Conservation (phyloP, 2,329 filamentous ascomycete genomes). For the Daldinia eschscholtzii region DNA sequence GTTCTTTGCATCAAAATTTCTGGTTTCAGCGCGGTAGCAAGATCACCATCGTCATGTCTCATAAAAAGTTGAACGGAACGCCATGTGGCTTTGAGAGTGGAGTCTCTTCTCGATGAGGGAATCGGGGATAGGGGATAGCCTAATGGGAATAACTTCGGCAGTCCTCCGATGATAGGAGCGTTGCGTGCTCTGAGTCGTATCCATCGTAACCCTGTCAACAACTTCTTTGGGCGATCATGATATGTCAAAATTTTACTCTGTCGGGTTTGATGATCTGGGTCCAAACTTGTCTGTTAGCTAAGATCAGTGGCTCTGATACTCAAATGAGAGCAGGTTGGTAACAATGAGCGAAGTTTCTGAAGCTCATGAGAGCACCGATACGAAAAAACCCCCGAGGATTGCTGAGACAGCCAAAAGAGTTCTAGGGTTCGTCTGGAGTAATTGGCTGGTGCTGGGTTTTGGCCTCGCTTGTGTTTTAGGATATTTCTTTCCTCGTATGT, state of each 20-base stretch:
- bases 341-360: constrained; percentile 18
- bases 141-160: constrained; percentile 32
- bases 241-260: constrained; percentile 10
- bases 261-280: constrained; percentile 10
- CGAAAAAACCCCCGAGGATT: constrained; percentile 15
- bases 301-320: constrained; percentile 15
- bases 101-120: constrained; percentile 23
- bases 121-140: constrained; percentile 37
- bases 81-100: constrained; percentile 29
- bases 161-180: constrained; percentile 25
- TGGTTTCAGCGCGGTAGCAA: background rate
- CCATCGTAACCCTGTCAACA: constrained; percentile 25
- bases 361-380: constrained; percentile 5
- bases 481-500: constrained; percentile 61
- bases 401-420: constrained; percentile 33
- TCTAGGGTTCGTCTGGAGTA: constrained; percentile 46
- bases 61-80: constrained; percentile 3
- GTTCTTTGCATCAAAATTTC: background rate
- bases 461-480: constrained; percentile 50
- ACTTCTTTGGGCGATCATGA: constrained; percentile 7
- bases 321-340: constrained; percentile 3
- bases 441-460: constrained; percentile 52
- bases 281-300: background rate
- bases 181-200: constrained; percentile 27
- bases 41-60: constrained; percentile 5